Conservation (phyloP, 2,329 filamentous ascomycete species). For the Lachnellula suecica region DNA sequence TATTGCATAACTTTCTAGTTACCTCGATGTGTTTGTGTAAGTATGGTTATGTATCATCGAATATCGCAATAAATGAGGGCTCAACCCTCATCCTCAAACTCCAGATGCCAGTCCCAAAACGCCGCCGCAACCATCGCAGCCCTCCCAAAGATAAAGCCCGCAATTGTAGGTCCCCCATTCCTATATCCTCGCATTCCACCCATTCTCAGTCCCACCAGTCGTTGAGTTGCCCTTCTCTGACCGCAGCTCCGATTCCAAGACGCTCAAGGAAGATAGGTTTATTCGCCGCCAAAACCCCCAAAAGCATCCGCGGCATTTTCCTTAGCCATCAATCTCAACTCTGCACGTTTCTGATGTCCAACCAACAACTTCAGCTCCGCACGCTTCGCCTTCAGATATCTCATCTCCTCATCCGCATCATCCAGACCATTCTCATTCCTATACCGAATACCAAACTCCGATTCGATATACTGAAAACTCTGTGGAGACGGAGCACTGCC, state of each 20-base stretch:
- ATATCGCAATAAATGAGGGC: not conserved
- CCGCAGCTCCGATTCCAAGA: too few relatives aligned
- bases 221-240: too few relatives aligned
- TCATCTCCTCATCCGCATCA: not conserved
- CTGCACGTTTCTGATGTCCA: too few relatives aligned
- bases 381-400: not conserved
- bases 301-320: too few relatives aligned
- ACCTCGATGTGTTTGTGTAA: not conserved
- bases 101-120: not conserved
- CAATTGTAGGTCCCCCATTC: too few relatives aligned
- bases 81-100: not conserved
- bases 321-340: too few relatives aligned
- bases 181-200: not conserved
- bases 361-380: not conserved
- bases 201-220: not conserved
- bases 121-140: not conserved
- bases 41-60: not conserved
- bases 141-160: too few relatives aligned
- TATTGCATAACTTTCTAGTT: too few relatives aligned
- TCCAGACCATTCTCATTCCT: not conserved
- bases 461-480: not conserved
- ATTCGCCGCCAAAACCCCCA: too few relatives aligned
- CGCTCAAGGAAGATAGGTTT: too few relatives aligned
- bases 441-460: not conserved
- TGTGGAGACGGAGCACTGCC: not conserved